Evolutionary conservation across 1,284 basidiomycete species (phyloP).

Genomic region (Trametes versicolor): DNA sequence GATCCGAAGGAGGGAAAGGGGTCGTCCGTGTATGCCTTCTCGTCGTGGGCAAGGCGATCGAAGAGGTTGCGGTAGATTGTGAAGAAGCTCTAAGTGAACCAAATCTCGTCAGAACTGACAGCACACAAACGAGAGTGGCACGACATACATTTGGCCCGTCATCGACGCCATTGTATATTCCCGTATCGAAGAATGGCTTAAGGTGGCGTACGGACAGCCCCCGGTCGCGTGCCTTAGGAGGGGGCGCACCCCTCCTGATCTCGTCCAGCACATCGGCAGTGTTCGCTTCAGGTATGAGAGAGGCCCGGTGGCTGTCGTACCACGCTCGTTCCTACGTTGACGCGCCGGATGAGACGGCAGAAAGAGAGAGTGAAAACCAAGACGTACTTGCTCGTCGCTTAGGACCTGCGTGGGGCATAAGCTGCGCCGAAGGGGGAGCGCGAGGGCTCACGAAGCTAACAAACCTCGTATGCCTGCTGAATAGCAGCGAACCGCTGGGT

Average conservation of each 20-base stretch:
- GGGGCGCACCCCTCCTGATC: constrained; percentile 77
- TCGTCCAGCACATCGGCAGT: constrained; percentile 87
- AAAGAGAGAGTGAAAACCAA: constrained; percentile 33
- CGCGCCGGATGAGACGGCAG: constrained; percentile 19
- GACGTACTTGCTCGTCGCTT: constrained; percentile 89
- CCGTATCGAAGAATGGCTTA: constrained; percentile 86
- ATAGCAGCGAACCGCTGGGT: constrained; percentile 90
- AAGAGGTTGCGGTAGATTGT: constrained; percentile 93
- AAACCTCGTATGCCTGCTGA: constrained; percentile 95
- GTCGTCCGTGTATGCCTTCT: constrained; percentile 66
- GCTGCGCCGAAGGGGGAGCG: constrained; percentile 3
- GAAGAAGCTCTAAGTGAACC: constrained; percentile 80
- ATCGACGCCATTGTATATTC: constrained; percentile 77
- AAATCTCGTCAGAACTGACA: neutral
- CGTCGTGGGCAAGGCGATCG: constrained; percentile 85
- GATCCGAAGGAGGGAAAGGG: constrained; percentile 87
- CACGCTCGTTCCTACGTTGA: constrained; percentile 90
- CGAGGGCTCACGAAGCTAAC: constrained; percentile 9
- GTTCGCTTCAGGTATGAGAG: constrained; percentile 86
- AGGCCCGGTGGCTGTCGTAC: constrained; percentile 96
- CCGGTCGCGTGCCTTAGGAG: constrained; percentile 76
- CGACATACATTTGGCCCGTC: constrained; percentile 75
- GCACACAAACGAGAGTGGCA: neutral
- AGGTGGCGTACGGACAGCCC: constrained; percentile 87
- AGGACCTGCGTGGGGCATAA: constrained; percentile 65